Percentiles rank a stretch among this genome's conserved stretches.
phyloP scores from a whole-genome alignment of 257 asterid species.

The Linaria vulgaris region DNA sequence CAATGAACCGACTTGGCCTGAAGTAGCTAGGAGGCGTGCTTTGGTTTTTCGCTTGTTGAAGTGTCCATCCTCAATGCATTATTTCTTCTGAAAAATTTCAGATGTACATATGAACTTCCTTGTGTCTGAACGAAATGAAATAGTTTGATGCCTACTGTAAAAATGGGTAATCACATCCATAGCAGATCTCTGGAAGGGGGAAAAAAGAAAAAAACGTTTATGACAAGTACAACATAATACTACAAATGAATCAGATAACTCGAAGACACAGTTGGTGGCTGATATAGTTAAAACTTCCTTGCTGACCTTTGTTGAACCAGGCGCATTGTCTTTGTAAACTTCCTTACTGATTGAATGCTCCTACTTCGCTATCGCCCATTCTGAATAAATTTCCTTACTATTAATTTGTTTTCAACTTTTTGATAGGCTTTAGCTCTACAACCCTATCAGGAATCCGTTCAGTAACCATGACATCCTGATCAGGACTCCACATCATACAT shows the following conservation, averaged over 20 bases:
- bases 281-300: slow-evolving; percentile 47
- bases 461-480: slow-evolving; percentile 3
- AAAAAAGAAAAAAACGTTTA: neutral
- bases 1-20: too few species aligned
- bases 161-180: neutral
- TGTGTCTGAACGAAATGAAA: too few species aligned
- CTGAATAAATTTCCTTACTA: slow-evolving; percentile 42
- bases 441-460: slow-evolving; percentile 54
- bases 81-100: slow-evolving; percentile 47
- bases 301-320: too few species aligned
- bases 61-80: slow-evolving; percentile 42
- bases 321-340: too few species aligned
- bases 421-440: slow-evolving; percentile 46
- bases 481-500: neutral
- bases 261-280: neutral
- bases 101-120: slow-evolving; percentile 28
- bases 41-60: slow-evolving; percentile 35
- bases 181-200: slow-evolving; percentile 8
- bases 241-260: neutral
- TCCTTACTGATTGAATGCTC: slow-evolving; percentile 51
- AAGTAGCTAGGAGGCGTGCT: too few species aligned
- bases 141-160: too few species aligned
- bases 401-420: slow-evolving; percentile 56
- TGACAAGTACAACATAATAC: neutral
- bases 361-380: slow-evolving; percentile 51